phyloP scores from a whole-genome alignment of 2,329 filamentous ascomycete species.

The Aspergillus jensenii region DNA sequence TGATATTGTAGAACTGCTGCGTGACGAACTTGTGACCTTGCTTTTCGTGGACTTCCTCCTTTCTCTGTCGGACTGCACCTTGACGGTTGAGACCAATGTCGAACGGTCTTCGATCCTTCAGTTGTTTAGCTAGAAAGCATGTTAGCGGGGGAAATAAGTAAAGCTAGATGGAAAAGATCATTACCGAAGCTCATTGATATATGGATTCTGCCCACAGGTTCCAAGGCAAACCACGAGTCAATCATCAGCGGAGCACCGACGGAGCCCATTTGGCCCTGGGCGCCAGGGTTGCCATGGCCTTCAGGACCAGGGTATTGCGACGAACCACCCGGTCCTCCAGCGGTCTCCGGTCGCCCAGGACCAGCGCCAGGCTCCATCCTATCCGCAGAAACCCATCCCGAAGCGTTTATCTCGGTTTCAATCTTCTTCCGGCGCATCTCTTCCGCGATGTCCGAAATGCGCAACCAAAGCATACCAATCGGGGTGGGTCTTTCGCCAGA shows the following conservation, averaged over 20 bases:
- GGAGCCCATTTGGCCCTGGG: slow-evolving; percentile 26
- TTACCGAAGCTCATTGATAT: slow-evolving; percentile 80
- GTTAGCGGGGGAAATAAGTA: slow-evolving; percentile 19
- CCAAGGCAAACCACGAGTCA: slow-evolving; percentile 95
- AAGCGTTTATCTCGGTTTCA: slow-evolving; percentile 89
- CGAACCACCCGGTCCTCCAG: slow-evolving; percentile 53
- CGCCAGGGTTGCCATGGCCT: slow-evolving; percentile 25
- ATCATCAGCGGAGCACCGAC: slow-evolving; percentile 53
- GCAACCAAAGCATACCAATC: slow-evolving; percentile 92
- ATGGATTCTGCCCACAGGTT: slow-evolving; percentile 90
- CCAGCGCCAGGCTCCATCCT: slow-evolving; percentile 71
- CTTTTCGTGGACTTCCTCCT: slow-evolving; percentile 98
- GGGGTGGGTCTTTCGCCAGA: slow-evolving; percentile 85
- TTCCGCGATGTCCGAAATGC: slow-evolving; percentile 95
- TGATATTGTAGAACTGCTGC: slow-evolving; percentile 99
- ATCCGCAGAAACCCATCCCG: slow-evolving; percentile 96
- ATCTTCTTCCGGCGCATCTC: slow-evolving; percentile 97
- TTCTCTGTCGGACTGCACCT: slow-evolving; percentile 93
- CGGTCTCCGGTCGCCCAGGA: slow-evolving; percentile 52
- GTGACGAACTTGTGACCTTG: slow-evolving; percentile 99
- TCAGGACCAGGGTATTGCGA: slow-evolving; percentile 27
- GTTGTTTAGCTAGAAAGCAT: slow-evolving; percentile 67
- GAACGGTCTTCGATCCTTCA: slow-evolving; percentile 76
- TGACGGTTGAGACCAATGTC: slow-evolving; percentile 91
- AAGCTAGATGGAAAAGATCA: neutral